Base-by-base conservation (phyloP, 805 yeast genomes). In the Wickerhamomyces silvicola region DNA sequence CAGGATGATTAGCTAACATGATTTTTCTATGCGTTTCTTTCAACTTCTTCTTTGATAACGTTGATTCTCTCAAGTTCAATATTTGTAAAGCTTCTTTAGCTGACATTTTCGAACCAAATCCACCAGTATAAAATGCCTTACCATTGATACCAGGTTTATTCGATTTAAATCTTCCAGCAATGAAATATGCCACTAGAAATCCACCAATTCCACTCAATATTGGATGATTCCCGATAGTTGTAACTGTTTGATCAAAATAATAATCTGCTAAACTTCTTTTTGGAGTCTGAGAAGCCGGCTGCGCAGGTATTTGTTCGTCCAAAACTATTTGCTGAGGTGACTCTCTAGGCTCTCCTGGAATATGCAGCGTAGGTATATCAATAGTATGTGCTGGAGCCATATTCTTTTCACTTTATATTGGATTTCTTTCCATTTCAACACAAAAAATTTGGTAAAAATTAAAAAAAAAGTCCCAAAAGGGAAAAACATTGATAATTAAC, bases 1-100 rank as follows among this genome's bases (percentile, higher is more conserved):
- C 97, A 9, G 97, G 97, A 54, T 88, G 97, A 56, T 88, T 88
- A 30, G 81, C 72, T 59, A 85, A 60, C 92, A 88, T 83, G 49
- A 87, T 79, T 46, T 67, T 68, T 60, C 95, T 74, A 54, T 88
- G 95, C 38, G 77, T 78, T 40, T 80, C 86, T 52, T 81, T 81
- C 49, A 87, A 66, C 48, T 69, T 78, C 38, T 77, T 70, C 57
- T 73, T 76, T 25, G 73, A 66, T 50, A 78, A 59, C 15, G 70
- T 75, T 22, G 75, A 64, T 54, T 82, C 92, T 42, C 72, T 78
- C 47, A 87, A 64, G 49, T 81, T 82, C 46, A 90, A 70, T 19
- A 90, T 83, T 52, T 75, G 87, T 39, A 87, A 67, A 4, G 97
- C 97, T 55, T 90, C 98, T 46, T 74, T 79, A 27, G 88, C 79